Conservation (phyloP, 176 grass and related monocot genomes). For the Lolium rigidum region DNA sequence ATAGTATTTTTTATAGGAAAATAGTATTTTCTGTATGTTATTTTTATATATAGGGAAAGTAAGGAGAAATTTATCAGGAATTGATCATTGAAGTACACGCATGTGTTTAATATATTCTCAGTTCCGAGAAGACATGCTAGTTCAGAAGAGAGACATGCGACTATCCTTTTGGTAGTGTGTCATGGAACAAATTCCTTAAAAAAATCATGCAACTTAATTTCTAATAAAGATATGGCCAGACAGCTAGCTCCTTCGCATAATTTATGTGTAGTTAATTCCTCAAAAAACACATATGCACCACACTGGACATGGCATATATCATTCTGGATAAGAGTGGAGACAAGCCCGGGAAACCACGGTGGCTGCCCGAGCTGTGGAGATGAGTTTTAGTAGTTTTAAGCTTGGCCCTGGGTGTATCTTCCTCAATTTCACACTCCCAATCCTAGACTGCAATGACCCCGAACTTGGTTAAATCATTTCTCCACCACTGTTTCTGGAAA, state of each 20-base stretch:
- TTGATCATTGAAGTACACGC: no score
- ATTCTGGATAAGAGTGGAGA: neutral
- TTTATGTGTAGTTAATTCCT: no score
- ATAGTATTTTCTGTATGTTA: no score
- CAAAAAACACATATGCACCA: no score
- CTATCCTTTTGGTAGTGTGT: neutral
- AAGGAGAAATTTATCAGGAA: no score
- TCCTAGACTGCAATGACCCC: neutral
- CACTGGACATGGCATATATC: neutral
- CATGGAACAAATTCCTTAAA: neutral
- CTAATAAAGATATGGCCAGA: neutral
- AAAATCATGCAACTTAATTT: neutral
- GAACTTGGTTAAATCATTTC: neutral
- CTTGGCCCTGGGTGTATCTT: neutral
- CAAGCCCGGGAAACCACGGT: neutral
- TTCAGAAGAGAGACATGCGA: no score
- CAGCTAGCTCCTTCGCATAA: neutral
- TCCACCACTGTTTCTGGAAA: neutral
- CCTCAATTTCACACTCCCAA: neutral
- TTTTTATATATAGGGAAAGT: no score
- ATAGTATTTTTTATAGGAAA: no score
- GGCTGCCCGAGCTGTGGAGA: neutral
- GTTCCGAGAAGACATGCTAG: no score
- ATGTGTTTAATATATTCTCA: no score
- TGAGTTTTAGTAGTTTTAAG: neutral